phyloP scores from a whole-genome alignment of 2,329 filamentous ascomycete genomes.

The Fusarium sp. region DNA sequence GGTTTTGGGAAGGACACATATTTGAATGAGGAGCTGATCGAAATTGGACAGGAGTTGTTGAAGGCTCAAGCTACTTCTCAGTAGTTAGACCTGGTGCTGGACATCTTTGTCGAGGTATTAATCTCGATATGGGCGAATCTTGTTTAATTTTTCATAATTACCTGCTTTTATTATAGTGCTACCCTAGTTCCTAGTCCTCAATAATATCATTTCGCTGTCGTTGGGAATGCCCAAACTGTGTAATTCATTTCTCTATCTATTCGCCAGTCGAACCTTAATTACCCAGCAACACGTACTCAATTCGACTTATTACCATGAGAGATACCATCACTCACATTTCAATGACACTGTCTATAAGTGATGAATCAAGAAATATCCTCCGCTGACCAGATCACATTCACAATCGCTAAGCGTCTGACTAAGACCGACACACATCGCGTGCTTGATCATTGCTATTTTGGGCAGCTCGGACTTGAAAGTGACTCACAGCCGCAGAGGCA shows the following conservation, averaged over 20 bases:
- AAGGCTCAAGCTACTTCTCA: background rate
- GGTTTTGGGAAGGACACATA: slow-evolving; percentile 62
- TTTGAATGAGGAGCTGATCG: slow-evolving; percentile 56
- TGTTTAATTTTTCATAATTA: background rate
- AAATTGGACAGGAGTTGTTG: slow-evolving; percentile 46
- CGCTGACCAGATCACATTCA: background rate
- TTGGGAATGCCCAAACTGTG: background rate
- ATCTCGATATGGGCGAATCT: background rate
- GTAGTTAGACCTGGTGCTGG: background rate
- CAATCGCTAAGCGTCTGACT: background rate
- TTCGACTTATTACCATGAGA: background rate
- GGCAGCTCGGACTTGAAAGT: background rate
- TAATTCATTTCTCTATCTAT: background rate
- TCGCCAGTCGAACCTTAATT: background rate
- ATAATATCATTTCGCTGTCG: background rate
- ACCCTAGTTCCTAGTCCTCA: background rate
- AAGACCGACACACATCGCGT: background rate
- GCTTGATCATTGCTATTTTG: background rate
- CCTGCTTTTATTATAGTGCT: background rate
- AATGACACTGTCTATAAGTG: background rate
- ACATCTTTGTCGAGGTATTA: background rate
- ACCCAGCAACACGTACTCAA: background rate
- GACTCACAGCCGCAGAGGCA: background rate
- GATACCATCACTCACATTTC: rapidly evolving
- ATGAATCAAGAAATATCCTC: background rate